Evolutionary conservation across 2,329 filamentous ascomycete genomes (phyloP), one percentile per base, ranked within the genome.

Genomic region (Dothiorella sarmentorum): DNA sequence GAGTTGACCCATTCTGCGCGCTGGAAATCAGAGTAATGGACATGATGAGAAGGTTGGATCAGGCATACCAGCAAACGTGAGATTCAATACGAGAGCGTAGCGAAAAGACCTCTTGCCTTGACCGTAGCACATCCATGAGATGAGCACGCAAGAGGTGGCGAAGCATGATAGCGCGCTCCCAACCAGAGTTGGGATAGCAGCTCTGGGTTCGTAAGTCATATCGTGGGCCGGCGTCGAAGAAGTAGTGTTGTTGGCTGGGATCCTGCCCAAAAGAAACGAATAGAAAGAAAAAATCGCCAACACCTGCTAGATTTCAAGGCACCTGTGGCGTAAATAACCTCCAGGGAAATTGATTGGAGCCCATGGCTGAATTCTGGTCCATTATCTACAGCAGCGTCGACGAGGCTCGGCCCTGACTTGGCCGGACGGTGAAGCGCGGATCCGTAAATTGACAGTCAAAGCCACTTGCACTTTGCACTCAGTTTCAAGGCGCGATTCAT

Each of bases 1-100:
- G 71, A 71, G 63, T 79, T 78, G 47, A 76, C 69, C 53, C 70
- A 72, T 58, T 77, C 75, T 76, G 59, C 27, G 51, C 75, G 76
- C 47, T 58, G 49, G 58, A 56, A n/a, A 24, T 40, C 42, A 47
- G 33, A 45, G 13, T 20, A 9, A 24, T 17, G 10, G 5, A 6
- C 29, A 11, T 27, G 17, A 22, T 20, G 24, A 11, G n/a, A 18
- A 20, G 15, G 26, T 42, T 10, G 22, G 10, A 57, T 47, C 10
- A 49, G 44, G 45, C 56, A 18, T 61, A 66, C 65, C 66, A 20
- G 66, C 65, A 11, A 67, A 52, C 7, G 64, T 63, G n/a, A 67
- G 64, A 11, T 67, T 67, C 20, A 67, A 27, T n/a, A 67, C 60
- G 18, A 67, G 56, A 13, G 64, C 66, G 44, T 67, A 65, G 17